These are phyloP conservation scores for Sequoia sempervirens DNA, from an alignment of 75 land plant genomes.

Conservation along the genomic window DNA sequence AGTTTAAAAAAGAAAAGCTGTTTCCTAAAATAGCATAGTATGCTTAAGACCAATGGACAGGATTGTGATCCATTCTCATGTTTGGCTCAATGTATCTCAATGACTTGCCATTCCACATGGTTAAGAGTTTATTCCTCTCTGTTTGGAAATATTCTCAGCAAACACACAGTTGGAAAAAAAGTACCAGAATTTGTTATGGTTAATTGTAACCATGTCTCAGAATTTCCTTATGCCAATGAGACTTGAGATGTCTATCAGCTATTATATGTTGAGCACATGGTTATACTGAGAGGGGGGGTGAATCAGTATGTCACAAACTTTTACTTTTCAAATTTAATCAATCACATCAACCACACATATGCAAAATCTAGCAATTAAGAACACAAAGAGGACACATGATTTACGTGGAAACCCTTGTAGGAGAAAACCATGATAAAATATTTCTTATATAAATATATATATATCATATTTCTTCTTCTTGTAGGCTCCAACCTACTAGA, in stretches of 20 bases:
- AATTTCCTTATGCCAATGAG: neutral
- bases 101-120: neutral
- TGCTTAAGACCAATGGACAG: neutral
- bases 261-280: too few species aligned
- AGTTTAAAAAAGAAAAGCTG: neutral
- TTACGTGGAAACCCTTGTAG: too few species aligned
- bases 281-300: too few species aligned
- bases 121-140: neutral
- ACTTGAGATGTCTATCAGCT: neutral
- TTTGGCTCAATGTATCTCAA: neutral
- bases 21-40: neutral
- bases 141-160: neutral
- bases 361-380: too few species aligned
- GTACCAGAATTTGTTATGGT: neutral
- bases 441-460: too few species aligned
- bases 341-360: too few species aligned
- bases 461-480: too few species aligned
- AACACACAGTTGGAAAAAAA: neutral
- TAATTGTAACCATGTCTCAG: neutral
- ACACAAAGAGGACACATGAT: too few species aligned
- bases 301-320: too few species aligned
- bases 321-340: too few species aligned
- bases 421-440: too few species aligned
- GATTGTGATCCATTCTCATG: neutral
- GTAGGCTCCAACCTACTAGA: too few species aligned